Base-by-base conservation (phyloP, 2,329 filamentous ascomycete genomes). In the Rhynchosporium graminicola region DNA sequence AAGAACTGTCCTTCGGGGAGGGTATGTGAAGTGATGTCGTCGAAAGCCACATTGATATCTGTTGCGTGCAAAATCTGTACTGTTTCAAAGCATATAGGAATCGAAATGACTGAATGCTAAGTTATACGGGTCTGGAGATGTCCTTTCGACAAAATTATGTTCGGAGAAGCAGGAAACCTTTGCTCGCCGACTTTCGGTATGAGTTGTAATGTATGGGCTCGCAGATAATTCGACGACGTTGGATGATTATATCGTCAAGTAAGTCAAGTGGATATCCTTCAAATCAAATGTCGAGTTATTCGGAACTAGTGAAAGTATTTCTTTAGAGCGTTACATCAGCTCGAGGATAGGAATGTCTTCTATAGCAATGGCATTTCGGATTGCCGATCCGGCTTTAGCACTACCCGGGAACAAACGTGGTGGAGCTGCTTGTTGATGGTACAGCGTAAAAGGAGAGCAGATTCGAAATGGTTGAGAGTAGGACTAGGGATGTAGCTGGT, bases 21-120 rank as follows among this genome's bases (percentile, higher is more conserved):
- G 54, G 56, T 36, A 59, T 33, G 42, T n/a, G 33, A 45, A 28
- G 40, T 26, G 47, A 42, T 12, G 13, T 61, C 63, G 61, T 52
- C 26, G 55, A 45, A 61, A 31, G 59, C 42, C 57, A 40, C 64
- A 66, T 66, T 60, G 64, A 62, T 62, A 36, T 62, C 38, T 40
- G 48, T 29, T 43, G 47, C 13, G 40, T 55, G 31, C 47, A 61
- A 47, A 40, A 50, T 36, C 9, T 1, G 33, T 36, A 36, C 42
- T 6, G 29, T 60, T 48, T 62, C 47, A 47, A 36, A 6, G 46
- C 50, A 38, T 46, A 20, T n/a, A 20, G 7, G 43, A 48, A 33
- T 29, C 62, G 59, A 54, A 29, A 28, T 9, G 29, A 15, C 12
- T 50, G 20, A 13, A 15, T 48, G 43, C 7, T 28, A 33, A 7